Evolutionary conservation across 352 stramenopile genomes (phyloP), one percentile per base, ranked within the genome.

Genomic region (Globisporangium cederbergense): DNA sequence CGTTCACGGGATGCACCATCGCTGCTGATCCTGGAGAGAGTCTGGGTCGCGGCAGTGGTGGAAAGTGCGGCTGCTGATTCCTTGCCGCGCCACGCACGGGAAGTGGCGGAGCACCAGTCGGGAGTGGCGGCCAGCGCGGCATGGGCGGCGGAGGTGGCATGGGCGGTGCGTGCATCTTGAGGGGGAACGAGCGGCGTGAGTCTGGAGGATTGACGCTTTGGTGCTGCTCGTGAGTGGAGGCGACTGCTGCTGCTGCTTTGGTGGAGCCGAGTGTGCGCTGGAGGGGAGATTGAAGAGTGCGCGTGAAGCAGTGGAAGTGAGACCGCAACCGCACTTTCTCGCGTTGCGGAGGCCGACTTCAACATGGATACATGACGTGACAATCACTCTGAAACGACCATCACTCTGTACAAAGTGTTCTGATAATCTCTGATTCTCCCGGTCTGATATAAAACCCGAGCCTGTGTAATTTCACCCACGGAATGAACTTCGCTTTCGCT

Each of bases 71-170:
- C 11, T 46, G 42, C 5, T 36, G 28, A 5, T 20, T 34, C 8
- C 10, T 43, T 14, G 3, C 40, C 14, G 32, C 32, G 4, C 1
- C 18, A 22, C 43, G 43, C 46, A 28, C 30, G 16, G 14, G 52
- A 9, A 25, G 34, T 14, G 51, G 55, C 18, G 56, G 62, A n/a
- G 62, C 38, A 11, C 32, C n/a, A 8, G 18, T 55, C 1, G 57
- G 59, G 46, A 65, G 47, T 2, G 59, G 59, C 0, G 59, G 59
- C 59, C 59, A 65, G 49, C 59, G 59, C 18, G 58, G 60, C 60
- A 64, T 64, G 8, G 30, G 49, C 5, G 59, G 47, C 10, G 59
- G 59, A 1, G 38, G 59, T 28, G 25, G 25, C 25, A 49, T 30
- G 34, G 34, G 34, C 4, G 50, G 36, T 1, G 60, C 38, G 46